Base-by-base conservation (phyloP, 1,284 basidiomycete species). In the Pulveroboletus sp. region DNA sequence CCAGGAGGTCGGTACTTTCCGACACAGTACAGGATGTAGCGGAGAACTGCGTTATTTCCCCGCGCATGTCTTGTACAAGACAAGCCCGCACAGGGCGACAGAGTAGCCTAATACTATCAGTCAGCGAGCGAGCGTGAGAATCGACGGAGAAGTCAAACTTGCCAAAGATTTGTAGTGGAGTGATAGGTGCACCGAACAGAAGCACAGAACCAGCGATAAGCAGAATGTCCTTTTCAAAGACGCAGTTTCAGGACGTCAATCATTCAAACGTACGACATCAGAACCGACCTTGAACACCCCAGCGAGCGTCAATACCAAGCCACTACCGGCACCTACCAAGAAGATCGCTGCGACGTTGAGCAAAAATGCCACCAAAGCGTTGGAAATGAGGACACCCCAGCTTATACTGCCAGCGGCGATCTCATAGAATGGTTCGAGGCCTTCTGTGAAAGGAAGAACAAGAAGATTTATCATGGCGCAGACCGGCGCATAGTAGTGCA, bases 401-500 rank as follows among this genome's bases (percentile, higher is more conserved):
- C 94, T 92, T 48, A 97, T 74, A 38, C 59, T 42, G 2, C 66
- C 65, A 24, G 65, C 62, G 18, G 65, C 62, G n/a, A 68, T 56
- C 18, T 65, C 68, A 69, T 86, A 87, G 78, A 98, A 94, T 1
- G 96, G 96, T 54, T 82, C 89, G 24, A 96, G 76, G 10, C 96
- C 95, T 75, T 98, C 95, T 2, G 90, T 91, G 76, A 97, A 91
- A 26, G 94, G 92, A 28, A 98, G 75, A 56, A 96, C 78, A 54
- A 82, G 70, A 36, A 93, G 81, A 76, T 98, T 98, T 79, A 98
- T 90, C 58, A 81, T 74, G 2, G 96, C 95, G 72, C 96, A 98
- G 54, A 98, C 92, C n/a, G 93, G 93, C 11, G 93, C 93, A 72
- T 94, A 96, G 81, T 97, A 98, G 78, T 98, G 93, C 54, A 98